Evolutionary conservation across 768 basidiomycete species (phyloP).

Genomic region (Paxillus involutus): DNA sequence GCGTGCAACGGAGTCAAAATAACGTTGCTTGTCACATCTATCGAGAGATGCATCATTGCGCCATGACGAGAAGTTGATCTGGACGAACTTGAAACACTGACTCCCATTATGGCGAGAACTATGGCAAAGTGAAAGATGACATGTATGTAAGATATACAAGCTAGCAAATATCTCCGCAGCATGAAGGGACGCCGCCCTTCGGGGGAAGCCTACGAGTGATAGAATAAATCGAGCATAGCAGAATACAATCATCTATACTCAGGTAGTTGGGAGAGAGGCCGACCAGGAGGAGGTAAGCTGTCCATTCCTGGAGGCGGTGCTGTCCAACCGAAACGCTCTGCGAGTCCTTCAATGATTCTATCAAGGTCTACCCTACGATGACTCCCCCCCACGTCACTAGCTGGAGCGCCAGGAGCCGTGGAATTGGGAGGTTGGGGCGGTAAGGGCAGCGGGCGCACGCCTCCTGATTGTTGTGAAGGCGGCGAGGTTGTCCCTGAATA

Average conservation of each 20-base stretch:
- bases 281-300: background rate
- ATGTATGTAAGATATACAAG: too few species aligned
- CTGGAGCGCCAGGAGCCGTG: background rate
- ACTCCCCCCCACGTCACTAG: background rate
- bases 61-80: too few species aligned
- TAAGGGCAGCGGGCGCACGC: background rate
- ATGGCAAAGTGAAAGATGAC: too few species aligned
- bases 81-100: too few species aligned
- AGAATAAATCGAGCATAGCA: background rate
- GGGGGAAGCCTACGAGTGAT: background rate
- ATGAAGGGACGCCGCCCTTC: background rate
- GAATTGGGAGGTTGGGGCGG: background rate
- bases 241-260: background rate
- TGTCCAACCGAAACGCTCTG: conserved; percentile 7
- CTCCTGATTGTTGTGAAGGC: background rate
- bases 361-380: background rate
- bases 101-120: too few species aligned
- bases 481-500: background rate
- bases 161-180: too few species aligned
- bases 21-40: too few species aligned
- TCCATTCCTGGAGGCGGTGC: background rate
- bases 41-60: too few species aligned
- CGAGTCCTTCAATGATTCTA: conserved; percentile 8
- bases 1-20: too few species aligned
- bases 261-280: background rate